Conservation (phyloP, 345 rosid genomes). For the Aquilaria malaccensis region DNA sequence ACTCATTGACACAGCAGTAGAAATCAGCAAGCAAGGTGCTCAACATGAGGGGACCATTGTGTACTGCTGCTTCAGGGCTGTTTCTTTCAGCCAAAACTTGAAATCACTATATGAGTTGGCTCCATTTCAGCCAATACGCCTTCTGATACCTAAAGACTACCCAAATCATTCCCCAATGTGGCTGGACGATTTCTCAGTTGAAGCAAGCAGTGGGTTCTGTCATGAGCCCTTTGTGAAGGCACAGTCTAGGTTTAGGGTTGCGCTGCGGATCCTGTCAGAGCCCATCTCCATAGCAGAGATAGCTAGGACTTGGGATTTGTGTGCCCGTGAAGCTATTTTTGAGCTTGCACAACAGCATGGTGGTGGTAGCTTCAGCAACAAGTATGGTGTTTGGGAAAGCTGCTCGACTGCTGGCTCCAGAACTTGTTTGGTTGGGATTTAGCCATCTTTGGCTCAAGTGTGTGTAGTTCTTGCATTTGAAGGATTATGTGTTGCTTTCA, state of each 20-base stretch:
- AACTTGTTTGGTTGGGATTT: too few relatives aligned
- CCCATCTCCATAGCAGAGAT: slow-evolving; percentile 33
- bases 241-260: slow-evolving; percentile 17
- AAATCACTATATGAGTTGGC: neutral
- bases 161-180: neutral
- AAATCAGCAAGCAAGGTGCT: neutral
- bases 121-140: neutral
- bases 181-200: neutral
- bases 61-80: neutral
- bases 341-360: slow-evolving; percentile 28
- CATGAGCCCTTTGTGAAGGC: slow-evolving; percentile 29
- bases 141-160: neutral
- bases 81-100: neutral
- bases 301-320: slow-evolving; percentile 27
- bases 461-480: too few relatives aligned
- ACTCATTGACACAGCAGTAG: neutral
- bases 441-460: too few relatives aligned
- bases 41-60: neutral
- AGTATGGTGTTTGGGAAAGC: slow-evolving; percentile 34
- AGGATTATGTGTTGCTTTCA: too few relatives aligned
- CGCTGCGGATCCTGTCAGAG: slow-evolving; percentile 22
- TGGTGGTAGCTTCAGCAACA: slow-evolving; percentile 40
- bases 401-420: slow-evolving; percentile 14
- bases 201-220: slow-evolving; percentile 15
- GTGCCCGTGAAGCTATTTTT: slow-evolving; percentile 21